Conservation (phyloP, 2,329 filamentous ascomycete genomes). For the Venturia nashicola region DNA sequence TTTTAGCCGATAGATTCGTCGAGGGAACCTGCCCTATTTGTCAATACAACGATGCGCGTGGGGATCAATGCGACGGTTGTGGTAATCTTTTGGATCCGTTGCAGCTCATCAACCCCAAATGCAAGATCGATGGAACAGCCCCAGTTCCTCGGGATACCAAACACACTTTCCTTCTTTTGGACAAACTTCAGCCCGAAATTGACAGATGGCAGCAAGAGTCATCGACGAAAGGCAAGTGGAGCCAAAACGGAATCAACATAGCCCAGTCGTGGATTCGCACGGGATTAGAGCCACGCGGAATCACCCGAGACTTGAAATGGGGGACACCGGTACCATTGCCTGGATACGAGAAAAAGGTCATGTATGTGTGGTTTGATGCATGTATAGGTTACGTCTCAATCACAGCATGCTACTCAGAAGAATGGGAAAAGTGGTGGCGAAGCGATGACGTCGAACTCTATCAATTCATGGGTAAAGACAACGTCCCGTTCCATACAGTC, state of each 20-base stretch:
- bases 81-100: conserved; percentile 35
- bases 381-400: conserved; percentile 95
- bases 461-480: conserved; percentile 94
- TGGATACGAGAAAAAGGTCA: conserved; percentile 63
- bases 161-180: conserved; percentile 79
- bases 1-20: conserved; percentile 77
- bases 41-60: conserved; percentile 37
- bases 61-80: conserved; percentile 43
- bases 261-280: conserved; percentile 72
- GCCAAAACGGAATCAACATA: conserved; percentile 60
- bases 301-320: conserved; percentile 89
- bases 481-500: conserved; percentile 77
- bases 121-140: conserved; percentile 78
- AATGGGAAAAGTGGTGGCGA: conserved; percentile 94
- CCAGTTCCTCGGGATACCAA: conserved; percentile 74
- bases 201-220: conserved; percentile 66
- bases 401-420: conserved; percentile 74
- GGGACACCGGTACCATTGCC: conserved; percentile 52
- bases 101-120: conserved; percentile 67
- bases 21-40: conserved; percentile 70
- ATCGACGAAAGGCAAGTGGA: conserved; percentile 65
- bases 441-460: conserved; percentile 80
- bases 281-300: conserved; percentile 75
- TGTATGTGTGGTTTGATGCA: conserved; percentile 90
- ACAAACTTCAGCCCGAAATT: conserved; percentile 67